Conservation (phyloP, 2,329 filamentous ascomycete genomes). For the Trichoderma pleuroti region DNA sequence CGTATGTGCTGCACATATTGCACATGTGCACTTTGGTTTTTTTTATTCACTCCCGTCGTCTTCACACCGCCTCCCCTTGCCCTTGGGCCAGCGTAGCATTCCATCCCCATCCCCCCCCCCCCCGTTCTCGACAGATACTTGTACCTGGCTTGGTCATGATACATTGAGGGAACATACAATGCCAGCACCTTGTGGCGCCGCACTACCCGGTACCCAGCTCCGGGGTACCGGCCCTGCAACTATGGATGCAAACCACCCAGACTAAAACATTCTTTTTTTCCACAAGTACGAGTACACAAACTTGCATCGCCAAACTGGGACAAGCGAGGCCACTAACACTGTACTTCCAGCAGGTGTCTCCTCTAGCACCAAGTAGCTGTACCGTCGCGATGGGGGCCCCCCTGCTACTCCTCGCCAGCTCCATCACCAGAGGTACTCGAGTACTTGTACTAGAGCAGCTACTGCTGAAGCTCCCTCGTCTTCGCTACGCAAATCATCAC, state of each 20-base stretch:
- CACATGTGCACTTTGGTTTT: too few relatives aligned
- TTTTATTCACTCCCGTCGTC: neutral
- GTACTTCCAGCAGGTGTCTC: neutral
- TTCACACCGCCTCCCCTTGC: neutral
- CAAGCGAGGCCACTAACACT: conserved; percentile 3
- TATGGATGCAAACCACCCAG: conserved; percentile 1
- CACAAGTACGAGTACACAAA: neutral
- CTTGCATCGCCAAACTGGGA: conserved; percentile 6
- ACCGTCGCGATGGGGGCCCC: neutral
- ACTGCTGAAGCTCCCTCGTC: neutral
- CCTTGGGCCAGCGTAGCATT: neutral
- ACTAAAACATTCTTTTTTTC: neutral
- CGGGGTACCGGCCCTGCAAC: neutral
- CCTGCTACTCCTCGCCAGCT: neutral
- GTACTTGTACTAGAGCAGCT: neutral
- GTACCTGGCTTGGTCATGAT: neutral
- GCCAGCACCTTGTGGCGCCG: neutral
- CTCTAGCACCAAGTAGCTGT: neutral
- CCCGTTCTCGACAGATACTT: neutral
- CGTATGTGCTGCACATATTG: neutral
- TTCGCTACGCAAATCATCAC: neutral
- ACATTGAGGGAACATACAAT: neutral
- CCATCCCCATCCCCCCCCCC: too few relatives aligned
- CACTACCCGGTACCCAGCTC: conserved; percentile 6
- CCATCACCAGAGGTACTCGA: neutral